These are phyloP conservation scores for Akanthomyces muscarius DNA, from an alignment of 2,329 filamentous ascomycete species.

Conservation along the genomic window DNA sequence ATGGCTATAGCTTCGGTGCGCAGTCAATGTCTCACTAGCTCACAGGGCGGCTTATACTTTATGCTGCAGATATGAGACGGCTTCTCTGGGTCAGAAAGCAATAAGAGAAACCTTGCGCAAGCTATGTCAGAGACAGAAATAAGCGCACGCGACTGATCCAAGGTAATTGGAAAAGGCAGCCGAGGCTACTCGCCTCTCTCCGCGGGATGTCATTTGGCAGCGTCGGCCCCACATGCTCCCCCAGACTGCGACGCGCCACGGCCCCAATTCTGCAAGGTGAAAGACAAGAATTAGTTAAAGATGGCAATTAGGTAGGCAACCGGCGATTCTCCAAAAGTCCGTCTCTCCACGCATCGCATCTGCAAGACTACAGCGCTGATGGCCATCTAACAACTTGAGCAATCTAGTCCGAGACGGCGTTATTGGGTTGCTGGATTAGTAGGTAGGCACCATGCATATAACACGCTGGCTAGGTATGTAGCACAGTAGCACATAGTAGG, in stretches of 20 bases:
- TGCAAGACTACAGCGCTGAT: not conserved
- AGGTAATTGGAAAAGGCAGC: not conserved
- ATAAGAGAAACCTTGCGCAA: not conserved
- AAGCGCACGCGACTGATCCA: not conserved
- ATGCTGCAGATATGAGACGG: not conserved
- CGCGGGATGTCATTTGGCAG: not conserved
- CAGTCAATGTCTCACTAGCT: not conserved
- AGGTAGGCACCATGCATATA: not conserved
- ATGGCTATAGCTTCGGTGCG: not conserved
- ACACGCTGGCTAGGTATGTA: too few species aligned
- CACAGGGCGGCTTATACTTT: too few species aligned
- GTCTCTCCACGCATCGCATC: not conserved
- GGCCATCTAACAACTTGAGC: too few species aligned
- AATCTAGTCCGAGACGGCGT: not conserved
- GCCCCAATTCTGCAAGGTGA: too few species aligned
- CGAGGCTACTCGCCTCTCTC: conserved; percentile 3
- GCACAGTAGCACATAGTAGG: too few species aligned
- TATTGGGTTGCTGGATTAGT: not conserved
- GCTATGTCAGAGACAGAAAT: not conserved
- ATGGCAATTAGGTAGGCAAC: not conserved
- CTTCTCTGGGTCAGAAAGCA: not conserved
- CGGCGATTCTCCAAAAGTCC: conserved; percentile 11
- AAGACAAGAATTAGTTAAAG: too few species aligned
- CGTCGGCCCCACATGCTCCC: conserved; percentile 1
- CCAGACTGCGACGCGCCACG: not conserved